Conservation (phyloP, 176 grass and related monocot species). For the Oryza nivara region DNA sequence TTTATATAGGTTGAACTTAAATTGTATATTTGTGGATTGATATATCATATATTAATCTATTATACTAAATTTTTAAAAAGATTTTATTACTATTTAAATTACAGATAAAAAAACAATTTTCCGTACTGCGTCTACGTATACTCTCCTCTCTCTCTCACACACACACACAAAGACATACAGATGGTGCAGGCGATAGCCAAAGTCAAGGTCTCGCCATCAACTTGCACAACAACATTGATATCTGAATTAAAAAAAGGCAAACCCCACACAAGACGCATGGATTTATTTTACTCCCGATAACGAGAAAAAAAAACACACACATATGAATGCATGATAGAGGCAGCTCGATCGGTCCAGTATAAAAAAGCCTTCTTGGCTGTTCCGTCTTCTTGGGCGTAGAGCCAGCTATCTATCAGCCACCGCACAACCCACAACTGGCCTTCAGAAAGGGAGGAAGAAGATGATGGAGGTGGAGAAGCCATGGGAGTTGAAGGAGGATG, state of each 20-base stretch:
- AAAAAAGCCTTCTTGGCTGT: background rate
- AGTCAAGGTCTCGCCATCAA: background rate
- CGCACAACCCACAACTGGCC: background rate
- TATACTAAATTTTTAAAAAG: too few relatives aligned
- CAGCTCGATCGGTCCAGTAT: background rate
- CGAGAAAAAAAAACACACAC: background rate
- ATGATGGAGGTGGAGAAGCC: conserved; percentile 61
- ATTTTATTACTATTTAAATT: too few relatives aligned
- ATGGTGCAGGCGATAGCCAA: background rate
- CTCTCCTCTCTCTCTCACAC: too few relatives aligned
- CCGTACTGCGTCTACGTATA: too few relatives aligned
- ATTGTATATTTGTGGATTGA: too few relatives aligned
- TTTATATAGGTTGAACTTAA: too few relatives aligned
- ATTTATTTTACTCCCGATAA: background rate
- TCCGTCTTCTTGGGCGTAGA: background rate
- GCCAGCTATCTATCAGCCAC: background rate
- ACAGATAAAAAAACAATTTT: too few relatives aligned
- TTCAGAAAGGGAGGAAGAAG: background rate
- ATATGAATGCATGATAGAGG: background rate
- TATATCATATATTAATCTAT: too few relatives aligned
- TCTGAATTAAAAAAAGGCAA: background rate
- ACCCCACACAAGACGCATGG: background rate
- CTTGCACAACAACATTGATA: background rate
- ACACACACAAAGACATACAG: too few relatives aligned
- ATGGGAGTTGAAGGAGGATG: conserved; percentile 48